phyloP scores from a whole-genome alignment of 2,329 filamentous ascomycete genomes.

The Aspergillus carbonarius region DNA sequence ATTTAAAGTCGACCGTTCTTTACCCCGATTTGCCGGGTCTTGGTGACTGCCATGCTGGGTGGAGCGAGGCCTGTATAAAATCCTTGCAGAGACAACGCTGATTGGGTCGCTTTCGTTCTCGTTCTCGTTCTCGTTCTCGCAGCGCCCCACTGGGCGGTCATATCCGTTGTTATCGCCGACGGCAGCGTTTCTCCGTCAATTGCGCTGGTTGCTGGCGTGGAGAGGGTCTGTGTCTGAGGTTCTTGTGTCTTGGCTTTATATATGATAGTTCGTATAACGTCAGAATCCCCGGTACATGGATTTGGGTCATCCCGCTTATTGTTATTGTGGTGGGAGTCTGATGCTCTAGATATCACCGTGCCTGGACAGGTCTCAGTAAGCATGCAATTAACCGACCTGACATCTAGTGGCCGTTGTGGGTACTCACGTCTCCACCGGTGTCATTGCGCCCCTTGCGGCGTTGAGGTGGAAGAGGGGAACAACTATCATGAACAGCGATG shows the following conservation, averaged over 20 bases:
- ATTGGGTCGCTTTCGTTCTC: constrained; percentile 24
- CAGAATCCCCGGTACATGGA: neutral
- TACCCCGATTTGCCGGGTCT: neutral
- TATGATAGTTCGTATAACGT: neutral
- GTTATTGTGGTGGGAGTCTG: neutral
- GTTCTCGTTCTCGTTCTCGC: constrained; percentile 29
- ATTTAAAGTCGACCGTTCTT: neutral
- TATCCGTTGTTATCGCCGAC: neutral
- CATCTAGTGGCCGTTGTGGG: neutral
- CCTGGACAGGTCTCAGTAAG: neutral
- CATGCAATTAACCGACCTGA: neutral
- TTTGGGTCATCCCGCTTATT: neutral
- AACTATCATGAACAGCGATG: neutral
- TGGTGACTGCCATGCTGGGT: constrained; percentile 6
- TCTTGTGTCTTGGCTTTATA: neutral
- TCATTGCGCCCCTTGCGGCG: neutral
- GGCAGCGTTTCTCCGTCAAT: neutral
- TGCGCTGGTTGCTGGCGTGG: neutral
- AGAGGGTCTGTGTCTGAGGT: neutral
- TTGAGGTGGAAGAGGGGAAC: neutral
- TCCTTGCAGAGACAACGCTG: neutral
- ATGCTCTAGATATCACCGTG: neutral
- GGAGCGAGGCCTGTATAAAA: constrained; percentile 10
- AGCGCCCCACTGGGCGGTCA: constrained; percentile 13
- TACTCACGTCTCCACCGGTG: neutral